phyloP scores from a whole-genome alignment of 2,329 filamentous ascomycete species.

The Trichoderma oligosporum region DNA sequence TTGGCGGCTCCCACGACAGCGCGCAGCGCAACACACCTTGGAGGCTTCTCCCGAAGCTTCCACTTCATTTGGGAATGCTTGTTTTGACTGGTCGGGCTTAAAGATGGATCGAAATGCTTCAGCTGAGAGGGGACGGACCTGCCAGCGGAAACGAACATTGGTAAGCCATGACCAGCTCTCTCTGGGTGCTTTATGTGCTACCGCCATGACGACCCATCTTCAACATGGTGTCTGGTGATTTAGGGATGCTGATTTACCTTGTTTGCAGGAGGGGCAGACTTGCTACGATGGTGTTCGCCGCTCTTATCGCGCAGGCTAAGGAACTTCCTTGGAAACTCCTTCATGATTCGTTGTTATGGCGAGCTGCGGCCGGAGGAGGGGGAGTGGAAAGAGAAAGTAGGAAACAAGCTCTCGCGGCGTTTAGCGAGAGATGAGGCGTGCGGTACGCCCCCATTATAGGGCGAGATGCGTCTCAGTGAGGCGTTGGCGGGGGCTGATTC shows the following conservation, averaged over 20 bases:
- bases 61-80: constrained; percentile 27
- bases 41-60: constrained; percentile 38
- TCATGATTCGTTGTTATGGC: constrained; percentile 41
- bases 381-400: constrained; percentile 10
- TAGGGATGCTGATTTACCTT: constrained; percentile 22
- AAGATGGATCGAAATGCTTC: constrained; percentile 63
- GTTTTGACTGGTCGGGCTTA: constrained; percentile 56
- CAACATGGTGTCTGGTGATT: not conserved
- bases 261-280: constrained; percentile 50
- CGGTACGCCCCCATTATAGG: constrained; percentile 19
- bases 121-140: constrained; percentile 52
- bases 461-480: constrained; percentile 16
- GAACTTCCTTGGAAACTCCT: constrained; percentile 59
- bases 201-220: not conserved
- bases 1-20: not conserved
- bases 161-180: constrained; percentile 4
- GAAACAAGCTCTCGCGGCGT: constrained; percentile 28
- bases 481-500: constrained; percentile 6
- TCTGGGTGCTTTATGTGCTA: not conserved
- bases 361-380: constrained; percentile 8
- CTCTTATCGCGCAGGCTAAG: constrained; percentile 67
- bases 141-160: constrained; percentile 19
- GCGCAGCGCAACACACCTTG: constrained; percentile 25
- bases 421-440: constrained; percentile 32
- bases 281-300: constrained; percentile 50